A percentile compares a stretch with the other conserved stretches of the same genome.
Evolutionary conservation across 1,139 yeast genomes (phyloP).

Genomic region (Saccharomycopsis hybrid): DNA sequence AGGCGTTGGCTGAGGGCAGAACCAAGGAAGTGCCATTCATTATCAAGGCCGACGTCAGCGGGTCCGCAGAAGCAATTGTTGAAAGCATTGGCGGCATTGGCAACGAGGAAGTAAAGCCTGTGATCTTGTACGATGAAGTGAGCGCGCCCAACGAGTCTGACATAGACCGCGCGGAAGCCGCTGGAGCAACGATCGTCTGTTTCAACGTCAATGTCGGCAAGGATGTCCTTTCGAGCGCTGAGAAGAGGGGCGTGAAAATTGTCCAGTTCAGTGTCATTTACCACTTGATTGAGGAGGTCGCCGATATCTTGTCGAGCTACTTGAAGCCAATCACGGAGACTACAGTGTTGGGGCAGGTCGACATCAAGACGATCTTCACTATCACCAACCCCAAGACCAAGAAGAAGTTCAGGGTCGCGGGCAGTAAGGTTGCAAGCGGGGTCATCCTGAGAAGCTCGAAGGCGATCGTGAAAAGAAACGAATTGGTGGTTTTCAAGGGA

Average conservation of each 20-base stretch:
- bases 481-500: slow-evolving; percentile 57
- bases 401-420: slow-evolving; percentile 63
- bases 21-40: slow-evolving; percentile 51
- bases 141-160: slow-evolving; percentile 85
- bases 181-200: slow-evolving; percentile 67
- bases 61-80: slow-evolving; percentile 56
- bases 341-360: slow-evolving; percentile 63
- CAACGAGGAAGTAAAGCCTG: slow-evolving; percentile 71
- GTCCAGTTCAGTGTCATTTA: slow-evolving; percentile 75
- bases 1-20: slow-evolving; percentile 24
- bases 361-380: slow-evolving; percentile 64
- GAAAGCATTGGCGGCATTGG: slow-evolving; percentile 81
- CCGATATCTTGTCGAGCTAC: slow-evolving; percentile 52
- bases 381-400: slow-evolving; percentile 47
- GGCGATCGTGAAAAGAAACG: slow-evolving; percentile 58
- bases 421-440: slow-evolving; percentile 80
- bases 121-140: slow-evolving; percentile 66
- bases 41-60: slow-evolving; percentile 83
- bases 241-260: slow-evolving; percentile 50
- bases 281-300: slow-evolving; percentile 79
- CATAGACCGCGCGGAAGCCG: slow-evolving; percentile 70
- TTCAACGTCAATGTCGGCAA: slow-evolving; percentile 72
- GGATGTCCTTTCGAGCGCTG: slow-evolving; percentile 56
- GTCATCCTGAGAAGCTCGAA: slow-evolving; percentile 49
- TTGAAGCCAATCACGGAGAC: slow-evolving; percentile 65